A percentile compares a stretch with the other conserved stretches of the same genome.
These are phyloP conservation scores for Coniochaeta sp. DNA, from an alignment of 2,329 filamentous ascomycete species.

Conservation along the genomic window DNA sequence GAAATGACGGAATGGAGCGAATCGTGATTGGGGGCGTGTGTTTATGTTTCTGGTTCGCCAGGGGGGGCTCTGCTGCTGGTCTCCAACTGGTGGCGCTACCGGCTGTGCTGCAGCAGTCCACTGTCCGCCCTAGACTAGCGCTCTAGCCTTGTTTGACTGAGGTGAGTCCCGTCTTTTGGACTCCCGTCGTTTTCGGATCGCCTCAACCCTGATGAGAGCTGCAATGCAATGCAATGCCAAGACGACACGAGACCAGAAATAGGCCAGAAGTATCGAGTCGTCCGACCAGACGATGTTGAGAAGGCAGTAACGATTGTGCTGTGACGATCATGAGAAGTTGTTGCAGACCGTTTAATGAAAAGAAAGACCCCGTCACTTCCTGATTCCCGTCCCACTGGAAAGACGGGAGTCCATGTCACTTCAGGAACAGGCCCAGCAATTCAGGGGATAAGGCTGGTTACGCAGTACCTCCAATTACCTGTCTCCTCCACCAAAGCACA, in stretches of 20 bases:
- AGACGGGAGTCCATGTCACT: no score
- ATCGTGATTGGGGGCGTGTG: constrained; percentile 3
- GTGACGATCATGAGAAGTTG: no score
- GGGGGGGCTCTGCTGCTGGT: neutral
- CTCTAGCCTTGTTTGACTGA: neutral
- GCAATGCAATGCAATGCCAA: no score
- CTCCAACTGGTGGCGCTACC: neutral
- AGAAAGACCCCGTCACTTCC: neutral
- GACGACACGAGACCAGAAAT: neutral
- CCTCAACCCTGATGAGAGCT: neutral
- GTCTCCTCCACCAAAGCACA: neutral
- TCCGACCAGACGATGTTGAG: neutral
- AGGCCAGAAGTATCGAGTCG: neutral
- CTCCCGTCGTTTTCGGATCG: neutral
- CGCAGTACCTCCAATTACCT: neutral
- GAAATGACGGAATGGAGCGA: constrained; percentile 4
- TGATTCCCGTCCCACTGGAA: constrained; percentile 1
- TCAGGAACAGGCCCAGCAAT: neutral
- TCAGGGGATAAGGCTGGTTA: neutral
- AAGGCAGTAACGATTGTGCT: neutral
- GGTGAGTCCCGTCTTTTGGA: no score
- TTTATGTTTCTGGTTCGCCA: constrained; percentile 5
- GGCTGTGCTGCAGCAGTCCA: neutral
- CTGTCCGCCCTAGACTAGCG: no score
- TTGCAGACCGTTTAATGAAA: no score